These are phyloP conservation scores for Aphanomyces invadans DNA, from an alignment of 352 stramenopile genomes.

Conservation along the genomic window DNA sequence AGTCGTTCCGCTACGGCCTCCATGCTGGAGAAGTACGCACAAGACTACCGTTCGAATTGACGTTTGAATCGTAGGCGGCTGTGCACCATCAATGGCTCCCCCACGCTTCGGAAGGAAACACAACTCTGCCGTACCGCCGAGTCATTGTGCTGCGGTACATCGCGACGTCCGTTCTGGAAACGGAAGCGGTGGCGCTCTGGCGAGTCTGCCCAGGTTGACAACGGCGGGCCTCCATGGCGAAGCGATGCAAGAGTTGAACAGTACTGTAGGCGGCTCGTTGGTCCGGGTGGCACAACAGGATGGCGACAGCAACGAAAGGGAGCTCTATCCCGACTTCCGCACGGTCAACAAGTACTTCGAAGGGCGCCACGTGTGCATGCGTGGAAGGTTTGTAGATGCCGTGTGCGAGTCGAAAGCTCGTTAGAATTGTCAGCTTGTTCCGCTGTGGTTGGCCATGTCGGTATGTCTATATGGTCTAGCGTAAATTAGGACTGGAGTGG, in stretches of 20 bases:
- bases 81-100: slow-evolving; percentile 18
- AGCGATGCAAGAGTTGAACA: neutral
- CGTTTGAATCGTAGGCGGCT: slow-evolving; percentile 2
- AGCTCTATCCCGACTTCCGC: slow-evolving; percentile 20
- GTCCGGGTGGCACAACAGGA: neutral
- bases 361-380: slow-evolving; percentile 10
- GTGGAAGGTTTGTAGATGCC: no score
- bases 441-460: no score
- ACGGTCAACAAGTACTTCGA: slow-evolving; percentile 5
- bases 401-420: no score
- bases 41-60: neutral
- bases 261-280: neutral
- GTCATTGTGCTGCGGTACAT: slow-evolving; percentile 21
- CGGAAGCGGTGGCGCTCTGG: neutral
- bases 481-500: no score
- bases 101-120: slow-evolving; percentile 14
- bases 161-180: slow-evolving; percentile 3
- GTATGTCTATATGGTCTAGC: no score
- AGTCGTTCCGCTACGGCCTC: neutral
- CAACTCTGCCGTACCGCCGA: neutral
- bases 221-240: no score
- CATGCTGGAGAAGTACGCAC: slow-evolving; percentile 1
- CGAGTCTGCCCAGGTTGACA: neutral
- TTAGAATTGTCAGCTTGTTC: no score
- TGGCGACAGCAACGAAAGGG: neutral